These are phyloP conservation scores for Psilocybe sp. DNA, from an alignment of 768 basidiomycete genomes.

Conservation along the genomic window DNA sequence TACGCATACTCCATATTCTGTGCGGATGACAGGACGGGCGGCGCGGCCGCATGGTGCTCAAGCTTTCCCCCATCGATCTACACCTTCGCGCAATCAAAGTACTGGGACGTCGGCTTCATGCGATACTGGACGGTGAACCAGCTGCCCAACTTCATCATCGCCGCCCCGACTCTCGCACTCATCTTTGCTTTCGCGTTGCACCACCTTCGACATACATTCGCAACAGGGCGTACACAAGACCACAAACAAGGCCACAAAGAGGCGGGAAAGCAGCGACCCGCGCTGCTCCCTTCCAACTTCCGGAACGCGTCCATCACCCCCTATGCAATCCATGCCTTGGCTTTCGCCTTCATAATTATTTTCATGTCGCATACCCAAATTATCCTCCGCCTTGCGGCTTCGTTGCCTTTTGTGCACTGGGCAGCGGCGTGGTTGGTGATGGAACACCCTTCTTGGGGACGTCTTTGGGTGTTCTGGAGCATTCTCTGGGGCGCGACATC, in stretches of 20 bases:
- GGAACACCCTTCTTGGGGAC: constrained; percentile 45
- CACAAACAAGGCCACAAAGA: background rate
- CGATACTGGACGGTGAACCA: constrained; percentile 84
- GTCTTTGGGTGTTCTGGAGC: constrained; percentile 75
- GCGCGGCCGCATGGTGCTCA: constrained; percentile 59
- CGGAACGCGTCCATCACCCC: constrained; percentile 45
- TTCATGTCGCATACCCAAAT: constrained; percentile 89
- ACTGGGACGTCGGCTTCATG: constrained; percentile 87
- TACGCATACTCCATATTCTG: constrained; percentile 72
- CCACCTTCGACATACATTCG: constrained; percentile 23
- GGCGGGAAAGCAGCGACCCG: background rate
- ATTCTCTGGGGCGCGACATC: constrained; percentile 72
- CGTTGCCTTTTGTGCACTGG: constrained; percentile 86
- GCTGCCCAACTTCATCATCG: constrained; percentile 85
- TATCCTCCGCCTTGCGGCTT: constrained; percentile 68
- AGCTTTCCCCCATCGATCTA: constrained; percentile 68
- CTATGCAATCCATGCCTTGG: constrained; percentile 71
- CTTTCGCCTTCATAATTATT: constrained; percentile 61
- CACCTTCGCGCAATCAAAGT: constrained; percentile 72
- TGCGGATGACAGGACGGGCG: constrained; percentile 11
- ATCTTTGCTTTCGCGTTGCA: constrained; percentile 40
- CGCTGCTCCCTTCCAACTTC: constrained; percentile 2
- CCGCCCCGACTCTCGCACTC: constrained; percentile 62
- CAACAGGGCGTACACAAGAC: background rate
- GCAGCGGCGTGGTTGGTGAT: constrained; percentile 67